Conservation (phyloP, 345 rosid genomes). For the Pistacia vera region DNA sequence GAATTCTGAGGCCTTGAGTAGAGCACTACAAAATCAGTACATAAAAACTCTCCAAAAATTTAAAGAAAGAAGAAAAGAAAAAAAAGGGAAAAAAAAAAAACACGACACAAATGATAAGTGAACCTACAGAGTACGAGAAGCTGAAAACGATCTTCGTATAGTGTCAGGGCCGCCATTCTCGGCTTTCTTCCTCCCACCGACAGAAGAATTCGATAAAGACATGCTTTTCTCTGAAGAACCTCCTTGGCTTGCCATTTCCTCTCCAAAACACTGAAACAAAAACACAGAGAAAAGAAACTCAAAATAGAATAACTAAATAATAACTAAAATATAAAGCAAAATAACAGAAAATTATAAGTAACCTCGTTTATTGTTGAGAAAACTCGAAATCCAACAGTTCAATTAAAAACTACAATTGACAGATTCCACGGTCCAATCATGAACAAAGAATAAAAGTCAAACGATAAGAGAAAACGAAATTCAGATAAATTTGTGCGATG, state of each 20-base stretch:
- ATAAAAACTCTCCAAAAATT: conserved; percentile 1
- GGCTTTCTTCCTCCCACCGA: conserved; percentile 55
- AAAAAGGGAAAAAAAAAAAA: not conserved
- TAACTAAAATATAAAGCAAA: not conserved
- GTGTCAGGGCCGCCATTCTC: conserved; percentile 58
- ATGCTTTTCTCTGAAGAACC: conserved; percentile 72
- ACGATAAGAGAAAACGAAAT: not conserved
- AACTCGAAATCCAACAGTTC: not conserved
- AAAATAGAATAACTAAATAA: not conserved
- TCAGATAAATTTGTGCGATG: not conserved
- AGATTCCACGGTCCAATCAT: not conserved
- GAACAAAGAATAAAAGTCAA: not conserved
- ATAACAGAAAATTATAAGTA: not conserved
- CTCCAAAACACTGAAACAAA: not conserved
- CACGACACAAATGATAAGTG: not conserved
- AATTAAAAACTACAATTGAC: not conserved
- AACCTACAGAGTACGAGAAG: conserved; percentile 68
- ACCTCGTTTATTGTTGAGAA: not conserved
- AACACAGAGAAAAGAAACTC: not conserved
- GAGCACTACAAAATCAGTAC: not conserved
- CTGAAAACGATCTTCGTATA: conserved; percentile 57
- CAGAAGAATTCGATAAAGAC: conserved; percentile 46
- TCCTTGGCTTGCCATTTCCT: conserved; percentile 73
- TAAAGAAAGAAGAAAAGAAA: not conserved
- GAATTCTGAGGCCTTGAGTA: not conserved